These are phyloP conservation scores for Candida yuanshanica DNA, from an alignment of 805 yeast genomes.

Conservation along the genomic window DNA sequence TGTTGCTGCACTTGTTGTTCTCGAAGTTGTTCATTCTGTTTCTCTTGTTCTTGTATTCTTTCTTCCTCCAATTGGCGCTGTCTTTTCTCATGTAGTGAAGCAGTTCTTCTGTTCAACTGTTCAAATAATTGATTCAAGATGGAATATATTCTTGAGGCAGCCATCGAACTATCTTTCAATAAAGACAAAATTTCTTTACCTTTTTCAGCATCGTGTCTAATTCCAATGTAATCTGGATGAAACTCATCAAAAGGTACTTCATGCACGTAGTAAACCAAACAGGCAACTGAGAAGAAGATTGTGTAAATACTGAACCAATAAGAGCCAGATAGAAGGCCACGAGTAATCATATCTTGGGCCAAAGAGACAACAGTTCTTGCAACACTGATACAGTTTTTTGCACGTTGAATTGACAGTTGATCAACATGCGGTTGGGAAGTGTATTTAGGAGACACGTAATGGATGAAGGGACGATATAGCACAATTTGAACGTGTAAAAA, in stretches of 20 bases:
- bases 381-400: constrained; percentile 77
- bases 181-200: constrained; percentile 71
- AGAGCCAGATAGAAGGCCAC: constrained; percentile 69
- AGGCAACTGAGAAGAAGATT: constrained; percentile 82
- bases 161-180: constrained; percentile 67
- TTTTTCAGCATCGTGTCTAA: constrained; percentile 70
- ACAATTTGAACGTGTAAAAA: constrained; percentile 74
- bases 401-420: constrained; percentile 62
- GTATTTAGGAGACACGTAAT: constrained; percentile 61
- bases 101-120: constrained; percentile 69
- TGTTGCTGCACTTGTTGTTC: constrained; percentile 6
- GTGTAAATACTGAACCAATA: constrained; percentile 92
- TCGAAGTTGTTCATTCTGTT: constrained; percentile 7
- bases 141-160: constrained; percentile 76
- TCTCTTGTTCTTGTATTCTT: constrained; percentile 5
- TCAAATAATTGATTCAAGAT: constrained; percentile 77
- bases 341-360: constrained; percentile 73
- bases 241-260: constrained; percentile 39
- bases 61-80: constrained; percentile 7
- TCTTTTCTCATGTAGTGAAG: constrained; percentile 33
- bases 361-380: constrained; percentile 77
- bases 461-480: constrained; percentile 83
- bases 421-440: constrained; percentile 34
- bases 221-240: constrained; percentile 48
- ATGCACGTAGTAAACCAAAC: constrained; percentile 75